These are phyloP conservation scores for Hevea brasiliensis DNA, from an alignment of 345 rosid genomes.

Conservation along the genomic window DNA sequence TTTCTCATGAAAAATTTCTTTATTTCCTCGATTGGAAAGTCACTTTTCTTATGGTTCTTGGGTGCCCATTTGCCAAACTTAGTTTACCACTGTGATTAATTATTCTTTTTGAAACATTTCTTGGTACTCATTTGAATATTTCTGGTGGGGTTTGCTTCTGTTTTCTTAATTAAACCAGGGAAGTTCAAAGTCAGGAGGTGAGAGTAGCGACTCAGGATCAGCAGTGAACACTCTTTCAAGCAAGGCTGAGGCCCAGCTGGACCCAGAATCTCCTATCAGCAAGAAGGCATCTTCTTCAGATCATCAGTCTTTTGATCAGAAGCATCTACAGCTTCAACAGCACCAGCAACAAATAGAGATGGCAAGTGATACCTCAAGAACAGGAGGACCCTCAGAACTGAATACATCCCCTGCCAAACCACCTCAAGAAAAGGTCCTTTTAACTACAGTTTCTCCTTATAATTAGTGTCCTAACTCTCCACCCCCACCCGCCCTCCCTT, in stretches of 20 bases:
- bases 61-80: conserved; percentile 9
- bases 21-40: background rate
- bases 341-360: conserved; percentile 35
- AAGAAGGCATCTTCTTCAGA: conserved; percentile 49
- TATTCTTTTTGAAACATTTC: conserved; percentile 14
- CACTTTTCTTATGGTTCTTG: conserved; percentile 14
- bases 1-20: background rate
- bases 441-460: conserved; percentile 22
- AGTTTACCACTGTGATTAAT: background rate
- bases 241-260: conserved; percentile 59
- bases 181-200: conserved; percentile 81
- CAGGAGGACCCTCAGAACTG: conserved; percentile 45
- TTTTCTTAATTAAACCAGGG: conserved; percentile 49
- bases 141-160: conserved; percentile 23
- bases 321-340: conserved; percentile 38
- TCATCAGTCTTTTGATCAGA: conserved; percentile 43
- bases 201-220: conserved; percentile 88
- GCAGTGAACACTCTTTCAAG: conserved; percentile 68
- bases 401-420: conserved; percentile 54
- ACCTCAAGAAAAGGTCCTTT: conserved; percentile 73
- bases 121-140: conserved; percentile 9
- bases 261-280: conserved; percentile 82
- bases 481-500: background rate
- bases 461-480: background rate
- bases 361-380: conserved; percentile 52